Base-by-base conservation (phyloP, 1,284 basidiomycete species). In the Fomitopsis betulina region DNA sequence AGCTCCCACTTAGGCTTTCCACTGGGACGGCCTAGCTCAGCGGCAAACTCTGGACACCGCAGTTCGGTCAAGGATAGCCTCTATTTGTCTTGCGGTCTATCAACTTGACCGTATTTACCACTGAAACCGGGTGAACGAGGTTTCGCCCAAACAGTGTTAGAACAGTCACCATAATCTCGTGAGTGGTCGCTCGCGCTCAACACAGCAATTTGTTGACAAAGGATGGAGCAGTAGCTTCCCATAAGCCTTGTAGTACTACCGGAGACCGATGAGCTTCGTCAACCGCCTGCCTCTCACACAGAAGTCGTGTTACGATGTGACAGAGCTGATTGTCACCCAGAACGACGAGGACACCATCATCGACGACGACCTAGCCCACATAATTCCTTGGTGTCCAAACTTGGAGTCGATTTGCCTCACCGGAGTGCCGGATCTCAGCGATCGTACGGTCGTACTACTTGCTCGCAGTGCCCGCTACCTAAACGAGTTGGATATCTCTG, bases 391-490 rank as follows among this genome's bases (percentile, higher is more conserved):
- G 43, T 89, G 89, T 68, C 82, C 84, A 7, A 83, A 89, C 57
- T 78, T 98, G 54, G 82, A 92, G 67, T 86, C 87, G 3, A 79
- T 90, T 42, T 85, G 89, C 62, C 75, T 97, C 33, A 85, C 83
- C 30, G 88, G 86, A 23, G 81, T 90, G 7, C 75, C 77, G 32
- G 80, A 84, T 57, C 80, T 86, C 15, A 84, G 88, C 39, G 89
- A 94, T 74, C 77, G 79, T 60, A 87, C 91, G 6, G 72, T 94
- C 52, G 75, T 82, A 49, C 71, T 79, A 6, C 77, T 94, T 37
- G 89, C 89, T 64, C 80, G 76, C 55, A 79, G 78, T 55, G 89
- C 90, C 51, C 75, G 77, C 5, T 83, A 85, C 57, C 76, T 97
- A 2, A 86, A 90, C 61, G 87, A 90, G 30, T 74, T 96, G 59